These are phyloP conservation scores for Taphrina pruni DNA, from an alignment of 1,139 yeast genomes.

Conservation along the genomic window DNA sequence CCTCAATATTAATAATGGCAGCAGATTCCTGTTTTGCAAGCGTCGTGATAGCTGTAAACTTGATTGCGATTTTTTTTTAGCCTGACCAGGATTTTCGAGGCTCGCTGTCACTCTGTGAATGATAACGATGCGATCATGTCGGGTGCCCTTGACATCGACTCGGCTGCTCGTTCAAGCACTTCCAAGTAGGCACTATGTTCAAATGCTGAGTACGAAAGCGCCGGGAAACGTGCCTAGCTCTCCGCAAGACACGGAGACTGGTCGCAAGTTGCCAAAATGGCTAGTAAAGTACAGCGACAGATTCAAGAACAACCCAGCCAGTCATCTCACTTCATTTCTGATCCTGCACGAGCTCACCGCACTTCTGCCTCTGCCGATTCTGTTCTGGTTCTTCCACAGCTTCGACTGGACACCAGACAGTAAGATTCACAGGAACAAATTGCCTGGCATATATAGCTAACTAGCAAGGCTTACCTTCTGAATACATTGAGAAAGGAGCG, in stretches of 20 bases:
- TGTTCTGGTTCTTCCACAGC: constrained; percentile 40
- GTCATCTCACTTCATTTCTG: constrained; percentile 33
- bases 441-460: neutral
- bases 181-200: neutral
- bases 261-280: constrained; percentile 29
- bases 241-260: neutral
- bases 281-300: constrained; percentile 27
- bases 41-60: too few relatives aligned
- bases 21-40: too few relatives aligned
- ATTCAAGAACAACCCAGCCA: constrained; percentile 33
- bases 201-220: too few relatives aligned
- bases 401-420: constrained; percentile 41
- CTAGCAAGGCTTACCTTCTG: constrained; percentile 25
- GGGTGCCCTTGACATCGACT: neutral
- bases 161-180: neutral
- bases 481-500: constrained; percentile 34
- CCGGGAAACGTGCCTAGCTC: too few relatives aligned
- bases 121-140: neutral
- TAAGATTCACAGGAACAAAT: neutral
- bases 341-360: constrained; percentile 41
- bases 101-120: too few relatives aligned
- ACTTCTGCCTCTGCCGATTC: constrained; percentile 34
- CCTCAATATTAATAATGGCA: too few relatives aligned
- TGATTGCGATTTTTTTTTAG: too few relatives aligned
- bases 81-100: too few relatives aligned